Percentiles rank a stretch among this genome's conserved stretches.
phyloP scores from a whole-genome alignment of 768 basidiomycete genomes.

The Mrakia gelida region DNA sequence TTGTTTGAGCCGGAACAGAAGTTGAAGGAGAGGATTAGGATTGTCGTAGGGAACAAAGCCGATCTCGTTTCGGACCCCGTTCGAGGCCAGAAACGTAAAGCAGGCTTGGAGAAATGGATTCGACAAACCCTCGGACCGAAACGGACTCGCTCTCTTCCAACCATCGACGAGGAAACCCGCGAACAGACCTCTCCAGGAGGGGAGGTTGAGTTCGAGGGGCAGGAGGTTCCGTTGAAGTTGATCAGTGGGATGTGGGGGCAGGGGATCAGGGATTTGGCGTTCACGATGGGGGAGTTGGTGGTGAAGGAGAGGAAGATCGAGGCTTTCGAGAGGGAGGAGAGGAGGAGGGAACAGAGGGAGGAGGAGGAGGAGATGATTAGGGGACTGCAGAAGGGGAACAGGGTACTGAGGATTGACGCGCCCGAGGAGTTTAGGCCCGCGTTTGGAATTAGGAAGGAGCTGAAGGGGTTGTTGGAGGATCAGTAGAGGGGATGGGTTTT shows the following conservation, averaged over 20 bases:
- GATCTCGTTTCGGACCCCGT: constrained; percentile 60
- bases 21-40: constrained; percentile 66
- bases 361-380: constrained; percentile 30
- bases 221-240: constrained; percentile 23
- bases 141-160: neutral
- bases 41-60: constrained; percentile 93
- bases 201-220: too few relatives aligned
- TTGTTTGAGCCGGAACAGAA: constrained; percentile 57
- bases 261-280: constrained; percentile 29
- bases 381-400: constrained; percentile 8
- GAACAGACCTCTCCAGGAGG: neutral
- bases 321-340: constrained; percentile 14
- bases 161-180: neutral
- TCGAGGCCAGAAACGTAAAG: neutral
- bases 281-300: constrained; percentile 32
- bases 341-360: constrained; percentile 15
- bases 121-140: constrained; percentile 7
- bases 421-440: neutral
- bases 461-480: neutral
- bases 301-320: constrained; percentile 1
- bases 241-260: constrained; percentile 30
- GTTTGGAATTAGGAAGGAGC: constrained; percentile 2
- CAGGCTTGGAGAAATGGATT: constrained; percentile 4
- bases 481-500: neutral
- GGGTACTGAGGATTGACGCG: neutral